Conservation (phyloP, 2,329 filamentous ascomycete genomes). For the Lasiodiplodia gonubiensis region DNA sequence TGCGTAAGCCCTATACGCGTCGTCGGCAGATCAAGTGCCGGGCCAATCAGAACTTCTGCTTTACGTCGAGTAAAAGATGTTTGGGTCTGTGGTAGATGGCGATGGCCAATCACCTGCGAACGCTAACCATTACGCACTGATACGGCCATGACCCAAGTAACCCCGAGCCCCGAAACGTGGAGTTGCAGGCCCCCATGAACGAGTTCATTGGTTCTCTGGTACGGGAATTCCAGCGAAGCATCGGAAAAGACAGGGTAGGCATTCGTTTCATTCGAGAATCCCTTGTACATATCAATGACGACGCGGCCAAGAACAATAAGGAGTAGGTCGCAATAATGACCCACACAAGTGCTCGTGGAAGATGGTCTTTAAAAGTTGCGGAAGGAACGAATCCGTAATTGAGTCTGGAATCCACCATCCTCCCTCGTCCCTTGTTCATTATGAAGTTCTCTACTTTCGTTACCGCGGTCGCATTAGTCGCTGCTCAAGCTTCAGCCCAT, state of each 20-base stretch:
- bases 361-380: not conserved
- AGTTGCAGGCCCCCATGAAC: too few species aligned
- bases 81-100: not conserved
- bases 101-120: not conserved
- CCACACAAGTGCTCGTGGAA: too few species aligned
- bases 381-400: not conserved
- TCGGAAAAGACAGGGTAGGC: too few species aligned
- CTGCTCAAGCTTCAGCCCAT: not conserved
- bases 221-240: too few species aligned
- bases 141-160: too few species aligned
- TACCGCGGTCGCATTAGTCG: not conserved
- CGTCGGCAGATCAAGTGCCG: not conserved
- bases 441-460: not conserved
- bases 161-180: too few species aligned
- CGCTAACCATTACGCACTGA: too few species aligned
- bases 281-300: too few species aligned
- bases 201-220: too few species aligned
- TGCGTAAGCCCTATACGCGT: constrained; percentile 3
- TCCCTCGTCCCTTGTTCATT: not conserved
- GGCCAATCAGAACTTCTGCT: not conserved
- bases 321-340: too few species aligned
- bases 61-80: not conserved
- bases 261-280: too few species aligned
- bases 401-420: not conserved
- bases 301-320: too few species aligned